Base-by-base conservation (phyloP, 2,329 filamentous ascomycete genomes). In the Phoma sp. region DNA sequence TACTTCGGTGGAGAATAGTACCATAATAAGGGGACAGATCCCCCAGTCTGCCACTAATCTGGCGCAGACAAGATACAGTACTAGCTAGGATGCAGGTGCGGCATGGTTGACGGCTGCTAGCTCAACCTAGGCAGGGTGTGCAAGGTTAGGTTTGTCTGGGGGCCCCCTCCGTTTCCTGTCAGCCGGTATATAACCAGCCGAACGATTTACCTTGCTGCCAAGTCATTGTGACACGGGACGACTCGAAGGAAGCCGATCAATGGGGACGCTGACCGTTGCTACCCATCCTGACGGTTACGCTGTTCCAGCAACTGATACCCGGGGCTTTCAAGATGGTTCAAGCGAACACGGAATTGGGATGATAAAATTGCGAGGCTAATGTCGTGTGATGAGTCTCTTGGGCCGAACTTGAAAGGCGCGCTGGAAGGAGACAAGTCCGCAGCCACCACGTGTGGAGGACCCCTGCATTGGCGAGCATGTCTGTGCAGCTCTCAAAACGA, bases 361-460 rank as follows among this genome's bases (percentile, higher is more conserved):
- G 15, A 47, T 37, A 37, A 29, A 52, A 38, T 11, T 15, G 26
- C 23, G 21, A 28, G 43, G 33, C 47, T 42, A 57, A 42, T 56
- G 55, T 64, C 53, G 48, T 57, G 56, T 56, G 60, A 57, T 51
- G 43, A 42, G 40, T 57, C 56, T 52, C 53, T 49, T 51, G 55
- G 55, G 25, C 32, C 28, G 45, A 28, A 30, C n/a, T n/a, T n/a
- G n/a, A n/a, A n/a, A n/a, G n/a, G n/a, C n/a, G n/a, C n/a, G n/a
- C n/a, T 45, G 28, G 45, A 43, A 49, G 49, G 53, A 34, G 56
- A 34, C 29, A 50, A 37, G 36, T 40, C 33, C 47, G 47, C 53
- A 54, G 56, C 61, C 60, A 62, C 62, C 61, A 66, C 60, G 59
- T 65, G 62, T 55, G 46, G 53, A 60, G 40, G 28, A n/a, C 48